Evolutionary conservation across 2,329 filamentous ascomycete species (phyloP).

Genomic region (Didymella arachidicola): DNA sequence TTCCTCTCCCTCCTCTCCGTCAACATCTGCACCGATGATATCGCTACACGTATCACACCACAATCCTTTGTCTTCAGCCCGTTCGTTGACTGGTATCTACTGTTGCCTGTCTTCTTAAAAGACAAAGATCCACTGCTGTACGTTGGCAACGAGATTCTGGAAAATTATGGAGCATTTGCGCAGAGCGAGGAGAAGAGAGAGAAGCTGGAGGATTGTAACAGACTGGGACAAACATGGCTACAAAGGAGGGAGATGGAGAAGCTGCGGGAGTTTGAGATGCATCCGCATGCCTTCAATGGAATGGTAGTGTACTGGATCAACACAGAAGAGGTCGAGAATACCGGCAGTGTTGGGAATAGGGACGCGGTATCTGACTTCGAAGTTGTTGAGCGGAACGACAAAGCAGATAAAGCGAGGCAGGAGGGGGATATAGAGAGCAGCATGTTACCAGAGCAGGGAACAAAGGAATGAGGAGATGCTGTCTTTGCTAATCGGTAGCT

Average conservation of each 20-base stretch:
- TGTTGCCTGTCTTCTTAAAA: constrained; percentile 43
- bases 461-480: not conserved
- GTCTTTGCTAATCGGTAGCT: not conserved
- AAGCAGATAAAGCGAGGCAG: not conserved
- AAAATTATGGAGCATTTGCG: constrained; percentile 39
- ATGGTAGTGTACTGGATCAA: constrained; percentile 42
- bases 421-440: not conserved
- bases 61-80: constrained; percentile 46
- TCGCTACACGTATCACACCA: constrained; percentile 33
- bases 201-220: constrained; percentile 40
- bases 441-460: not conserved
- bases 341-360: not conserved
- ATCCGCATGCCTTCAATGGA: constrained; percentile 44
- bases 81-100: constrained; percentile 49
- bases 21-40: constrained; percentile 18
- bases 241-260: constrained; percentile 23
- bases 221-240: constrained; percentile 38
- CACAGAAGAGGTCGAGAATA: not conserved
- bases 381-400: not conserved
- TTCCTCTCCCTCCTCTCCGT: constrained; percentile 40
- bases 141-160: constrained; percentile 48
- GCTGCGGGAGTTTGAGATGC: constrained; percentile 41
- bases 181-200: constrained; percentile 34
- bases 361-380: not conserved
- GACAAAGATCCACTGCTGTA: constrained; percentile 43